phyloP scores from a whole-genome alignment of 495 filamentous ascomycete species.

The Neurospora sp. region DNA sequence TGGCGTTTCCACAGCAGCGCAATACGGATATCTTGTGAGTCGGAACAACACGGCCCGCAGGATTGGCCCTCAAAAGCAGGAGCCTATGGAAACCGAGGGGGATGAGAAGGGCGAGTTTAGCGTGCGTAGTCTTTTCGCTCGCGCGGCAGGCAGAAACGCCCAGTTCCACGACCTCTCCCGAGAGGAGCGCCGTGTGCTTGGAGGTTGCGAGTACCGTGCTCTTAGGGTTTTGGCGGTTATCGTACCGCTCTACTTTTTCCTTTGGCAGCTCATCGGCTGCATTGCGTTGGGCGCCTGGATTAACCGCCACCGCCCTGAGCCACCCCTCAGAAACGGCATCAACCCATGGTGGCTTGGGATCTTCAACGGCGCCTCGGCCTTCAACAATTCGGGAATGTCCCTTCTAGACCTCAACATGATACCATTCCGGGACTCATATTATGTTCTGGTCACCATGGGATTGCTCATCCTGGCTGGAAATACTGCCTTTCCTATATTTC shows the following conservation, averaged over 20 bases:
- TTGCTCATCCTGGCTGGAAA: slow-evolving; percentile 78
- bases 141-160: slow-evolving; percentile 54
- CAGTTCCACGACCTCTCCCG: slow-evolving; percentile 60
- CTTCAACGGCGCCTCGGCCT: slow-evolving; percentile 65
- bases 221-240: slow-evolving; percentile 59
- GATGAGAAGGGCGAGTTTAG: slow-evolving; percentile 4
- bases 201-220: slow-evolving; percentile 72
- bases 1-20: slow-evolving; percentile 4
- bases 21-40: not conserved
- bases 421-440: slow-evolving; percentile 53
- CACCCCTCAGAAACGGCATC: slow-evolving; percentile 55
- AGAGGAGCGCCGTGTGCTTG: slow-evolving; percentile 61
- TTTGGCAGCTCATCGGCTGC: slow-evolving; percentile 62
- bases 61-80: not conserved
- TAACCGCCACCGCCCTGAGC: slow-evolving; percentile 44
- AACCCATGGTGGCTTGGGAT: slow-evolving; percentile 56
- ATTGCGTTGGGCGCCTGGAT: slow-evolving; percentile 66
- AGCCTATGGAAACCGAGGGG: not conserved
- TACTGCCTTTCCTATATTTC: slow-evolving; percentile 65
- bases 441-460: slow-evolving; percentile 66
- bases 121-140: slow-evolving; percentile 18
- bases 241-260: slow-evolving; percentile 63
- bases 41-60: not conserved
- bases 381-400: slow-evolving; percentile 83
- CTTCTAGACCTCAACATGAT: slow-evolving; percentile 76